A percentile compares a stretch with the other conserved stretches of the same genome.
These are phyloP conservation scores for Fusarium acutatum DNA, from an alignment of 2,329 filamentous ascomycete genomes.

Conservation along the genomic window DNA sequence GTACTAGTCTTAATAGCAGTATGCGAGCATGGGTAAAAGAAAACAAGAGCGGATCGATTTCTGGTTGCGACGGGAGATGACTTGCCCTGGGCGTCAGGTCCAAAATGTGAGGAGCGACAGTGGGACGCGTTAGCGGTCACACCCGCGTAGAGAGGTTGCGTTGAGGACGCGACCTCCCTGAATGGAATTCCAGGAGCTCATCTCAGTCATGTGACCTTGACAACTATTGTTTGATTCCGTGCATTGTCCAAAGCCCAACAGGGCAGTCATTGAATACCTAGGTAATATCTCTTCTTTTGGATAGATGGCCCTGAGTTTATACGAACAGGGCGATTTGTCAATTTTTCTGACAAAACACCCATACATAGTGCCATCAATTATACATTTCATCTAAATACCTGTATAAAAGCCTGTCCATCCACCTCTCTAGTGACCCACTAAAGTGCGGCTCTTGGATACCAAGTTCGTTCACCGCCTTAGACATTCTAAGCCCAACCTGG, in stretches of 20 bases:
- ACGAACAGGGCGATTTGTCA: not conserved
- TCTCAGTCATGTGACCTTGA: slow-evolving; percentile 12
- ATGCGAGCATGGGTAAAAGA: slow-evolving; percentile 24
- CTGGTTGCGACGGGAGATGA: slow-evolving; percentile 39
- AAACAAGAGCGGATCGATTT: slow-evolving; percentile 38
- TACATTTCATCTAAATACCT: not conserved
- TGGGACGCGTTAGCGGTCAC: slow-evolving; percentile 41
- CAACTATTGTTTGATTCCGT: not conserved
- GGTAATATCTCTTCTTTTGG: not conserved
- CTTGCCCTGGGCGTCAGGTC: slow-evolving; percentile 13
- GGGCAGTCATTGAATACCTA: not conserved
- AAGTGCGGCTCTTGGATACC: slow-evolving; percentile 13
- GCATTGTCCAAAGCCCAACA: not conserved
- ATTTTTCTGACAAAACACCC: not conserved
- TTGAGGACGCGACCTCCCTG: slow-evolving; percentile 15
- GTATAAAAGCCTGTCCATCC: not conserved
- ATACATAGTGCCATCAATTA: not conserved
- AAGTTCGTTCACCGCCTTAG: slow-evolving; percentile 16
- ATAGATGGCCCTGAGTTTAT: not conserved
- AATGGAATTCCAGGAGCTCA: not conserved
- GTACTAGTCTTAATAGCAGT: slow-evolving; percentile 14
- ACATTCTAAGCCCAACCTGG: slow-evolving; percentile 6
- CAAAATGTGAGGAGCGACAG: slow-evolving; percentile 28
- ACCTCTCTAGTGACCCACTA: not conserved
- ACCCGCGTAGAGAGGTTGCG: slow-evolving; percentile 45